Conservation (phyloP, 1,284 basidiomycete species). For the Puccinia hordei region DNA sequence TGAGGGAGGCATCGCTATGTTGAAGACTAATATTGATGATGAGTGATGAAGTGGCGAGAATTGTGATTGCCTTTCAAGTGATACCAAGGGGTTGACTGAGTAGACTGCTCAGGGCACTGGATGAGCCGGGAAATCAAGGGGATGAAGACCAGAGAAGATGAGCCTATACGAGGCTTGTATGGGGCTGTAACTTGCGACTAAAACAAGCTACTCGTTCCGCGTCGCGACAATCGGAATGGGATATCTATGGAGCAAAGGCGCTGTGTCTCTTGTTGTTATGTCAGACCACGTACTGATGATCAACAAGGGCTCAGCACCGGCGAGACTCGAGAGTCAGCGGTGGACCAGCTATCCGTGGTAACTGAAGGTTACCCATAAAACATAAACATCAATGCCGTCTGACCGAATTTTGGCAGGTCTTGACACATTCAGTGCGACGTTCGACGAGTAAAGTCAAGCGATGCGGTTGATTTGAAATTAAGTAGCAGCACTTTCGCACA, state of each 20-base stretch:
- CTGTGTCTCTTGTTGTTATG: background rate
- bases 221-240: background rate
- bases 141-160: background rate
- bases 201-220: background rate
- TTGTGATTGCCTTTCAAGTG: no score
- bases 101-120: background rate
- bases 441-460: no score
- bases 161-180: background rate
- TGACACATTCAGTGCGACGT: no score
- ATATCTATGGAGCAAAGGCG: background rate
- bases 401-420: no score
- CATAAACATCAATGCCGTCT: no score
- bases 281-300: background rate
- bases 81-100: background rate
- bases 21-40: background rate
- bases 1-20: slow-evolving; percentile 7
- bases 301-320: no score
- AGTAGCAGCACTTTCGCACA: no score
- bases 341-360: no score
- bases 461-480: no score
- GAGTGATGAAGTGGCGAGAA: background rate
- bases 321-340: no score
- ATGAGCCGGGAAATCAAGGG: background rate
- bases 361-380: no score
- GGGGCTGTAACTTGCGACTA: background rate